Evolutionary conservation across 257 asterid species (phyloP).

Genomic region (Nicotiana benthamiana): DNA sequence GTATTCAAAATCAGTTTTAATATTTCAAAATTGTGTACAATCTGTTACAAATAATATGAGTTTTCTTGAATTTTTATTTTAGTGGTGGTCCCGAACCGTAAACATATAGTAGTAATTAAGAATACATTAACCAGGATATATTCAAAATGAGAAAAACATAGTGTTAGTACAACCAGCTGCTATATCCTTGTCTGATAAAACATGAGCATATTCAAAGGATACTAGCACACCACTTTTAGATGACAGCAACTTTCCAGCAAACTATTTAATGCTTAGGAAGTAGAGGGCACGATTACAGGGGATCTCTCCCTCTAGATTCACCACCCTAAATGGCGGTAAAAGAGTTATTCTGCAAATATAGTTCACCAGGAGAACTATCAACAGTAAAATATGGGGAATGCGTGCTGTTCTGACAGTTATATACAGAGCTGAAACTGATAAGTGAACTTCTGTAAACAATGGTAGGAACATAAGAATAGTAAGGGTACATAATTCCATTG

Average conservation of each 20-base stretch:
- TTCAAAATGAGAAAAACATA: not conserved
- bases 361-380: not conserved
- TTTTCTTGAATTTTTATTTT: not conserved
- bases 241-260: not conserved
- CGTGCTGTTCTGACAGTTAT: not conserved
- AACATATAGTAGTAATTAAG: not conserved
- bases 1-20: no score
- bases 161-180: not conserved
- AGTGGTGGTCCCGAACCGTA: not conserved
- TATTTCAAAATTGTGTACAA: no score
- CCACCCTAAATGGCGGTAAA: not conserved
- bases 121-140: not conserved
- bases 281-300: not conserved
- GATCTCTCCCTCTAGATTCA: not conserved
- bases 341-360: not conserved
- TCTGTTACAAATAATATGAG: no score
- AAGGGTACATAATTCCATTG: slow-evolving; percentile 1
- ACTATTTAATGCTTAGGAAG: not conserved
- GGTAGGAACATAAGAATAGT: not conserved
- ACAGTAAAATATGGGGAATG: not conserved
- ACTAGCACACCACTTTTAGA: not conserved
- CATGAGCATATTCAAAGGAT: no score
- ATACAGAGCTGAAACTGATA: not conserved
- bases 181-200: not conserved
- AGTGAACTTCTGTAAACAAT: not conserved